phyloP scores from a whole-genome alignment of 169 alveolate species.

The Eimeria acervulina region DNA sequence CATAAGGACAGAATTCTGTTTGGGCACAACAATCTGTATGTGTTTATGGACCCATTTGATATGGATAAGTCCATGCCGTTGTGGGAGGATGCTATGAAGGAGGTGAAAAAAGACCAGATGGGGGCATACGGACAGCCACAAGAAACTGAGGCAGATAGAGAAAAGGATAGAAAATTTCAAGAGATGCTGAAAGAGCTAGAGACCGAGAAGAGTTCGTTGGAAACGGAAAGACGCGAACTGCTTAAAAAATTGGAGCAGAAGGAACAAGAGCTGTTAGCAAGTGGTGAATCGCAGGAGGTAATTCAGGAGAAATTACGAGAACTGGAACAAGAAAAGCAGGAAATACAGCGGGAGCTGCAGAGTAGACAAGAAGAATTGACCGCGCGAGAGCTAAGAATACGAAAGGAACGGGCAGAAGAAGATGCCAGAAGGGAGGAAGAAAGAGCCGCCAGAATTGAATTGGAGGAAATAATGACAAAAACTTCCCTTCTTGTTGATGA shows the following conservation, averaged over 20 bases:
- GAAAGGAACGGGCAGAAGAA: conserved; percentile 80
- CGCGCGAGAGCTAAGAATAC: conserved; percentile 24
- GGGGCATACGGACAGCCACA: conserved; percentile 67
- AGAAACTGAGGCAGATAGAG: conserved; percentile 69
- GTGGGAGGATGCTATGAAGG: conserved; percentile 86
- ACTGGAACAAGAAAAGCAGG: conserved; percentile 77
- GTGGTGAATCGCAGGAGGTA: conserved; percentile 77
- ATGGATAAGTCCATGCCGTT: conserved; percentile 80
- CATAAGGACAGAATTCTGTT: conserved; percentile 83
- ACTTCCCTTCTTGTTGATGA: conserved; percentile 80
- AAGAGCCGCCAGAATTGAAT: conserved; percentile 74
- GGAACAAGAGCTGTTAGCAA: conserved; percentile 77
- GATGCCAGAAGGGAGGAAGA: conserved; percentile 76
- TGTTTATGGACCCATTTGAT: conserved; percentile 80
- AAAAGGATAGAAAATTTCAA: conserved; percentile 57
- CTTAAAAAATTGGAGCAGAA: conserved; percentile 57
- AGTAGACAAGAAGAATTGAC: conserved; percentile 67
- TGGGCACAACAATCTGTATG: conserved; percentile 83
- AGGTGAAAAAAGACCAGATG: conserved; percentile 81
- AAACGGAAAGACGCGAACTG: conserved; percentile 69
- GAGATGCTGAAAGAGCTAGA: conserved; percentile 79
- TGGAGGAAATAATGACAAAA: conserved; percentile 81
- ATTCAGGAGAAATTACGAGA: conserved; percentile 57
- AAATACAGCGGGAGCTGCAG: conserved; percentile 68
- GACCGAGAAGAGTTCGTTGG: conserved; percentile 51